Percentiles rank a stretch among this genome's conserved stretches.
phyloP scores from a whole-genome alignment of 2,329 filamentous ascomycete genomes.

The Alternaria atra region DNA sequence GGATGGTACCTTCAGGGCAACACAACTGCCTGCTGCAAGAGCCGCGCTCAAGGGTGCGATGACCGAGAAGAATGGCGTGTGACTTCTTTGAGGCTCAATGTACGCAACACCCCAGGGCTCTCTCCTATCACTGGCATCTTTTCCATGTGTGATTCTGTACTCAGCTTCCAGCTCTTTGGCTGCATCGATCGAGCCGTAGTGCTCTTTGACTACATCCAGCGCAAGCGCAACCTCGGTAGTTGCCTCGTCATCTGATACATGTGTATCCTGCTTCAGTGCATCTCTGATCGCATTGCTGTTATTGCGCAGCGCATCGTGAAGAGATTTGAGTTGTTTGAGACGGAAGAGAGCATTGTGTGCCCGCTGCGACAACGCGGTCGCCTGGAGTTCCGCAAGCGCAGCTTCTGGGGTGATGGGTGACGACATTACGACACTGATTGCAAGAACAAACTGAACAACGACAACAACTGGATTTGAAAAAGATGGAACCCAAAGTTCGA shows the following conservation, averaged over 20 bases:
- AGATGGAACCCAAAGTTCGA: background rate
- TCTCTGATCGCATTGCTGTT: constrained; percentile 50
- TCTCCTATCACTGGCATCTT: constrained; percentile 48
- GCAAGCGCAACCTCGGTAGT: constrained; percentile 55
- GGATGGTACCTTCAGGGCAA: constrained; percentile 57
- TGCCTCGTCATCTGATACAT: constrained; percentile 49
- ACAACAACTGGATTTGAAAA: background rate
- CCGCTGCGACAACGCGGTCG: constrained; percentile 48
- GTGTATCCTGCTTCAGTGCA: constrained; percentile 55
- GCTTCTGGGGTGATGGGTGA: constrained; percentile 32
- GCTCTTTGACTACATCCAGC: constrained; percentile 51
- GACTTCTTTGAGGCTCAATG: constrained; percentile 56
- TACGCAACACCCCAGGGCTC: constrained; percentile 56
- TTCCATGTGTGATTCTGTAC: constrained; percentile 54
- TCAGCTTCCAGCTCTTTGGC: constrained; percentile 52
- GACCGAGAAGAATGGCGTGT: constrained; percentile 58
- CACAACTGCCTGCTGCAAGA: constrained; percentile 62
- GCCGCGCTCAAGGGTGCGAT: constrained; percentile 54
- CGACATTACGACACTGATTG: constrained; percentile 14
- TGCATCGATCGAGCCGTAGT: constrained; percentile 54
- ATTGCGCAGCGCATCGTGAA: constrained; percentile 53
- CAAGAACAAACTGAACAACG: background rate
- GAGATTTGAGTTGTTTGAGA: constrained; percentile 56
- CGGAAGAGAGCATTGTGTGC: constrained; percentile 56
- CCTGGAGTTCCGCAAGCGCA: constrained; percentile 45